These are phyloP conservation scores for Melanopsichium pennsylvanicum DNA, from an alignment of 1,284 basidiomycete species.

Conservation along the genomic window DNA sequence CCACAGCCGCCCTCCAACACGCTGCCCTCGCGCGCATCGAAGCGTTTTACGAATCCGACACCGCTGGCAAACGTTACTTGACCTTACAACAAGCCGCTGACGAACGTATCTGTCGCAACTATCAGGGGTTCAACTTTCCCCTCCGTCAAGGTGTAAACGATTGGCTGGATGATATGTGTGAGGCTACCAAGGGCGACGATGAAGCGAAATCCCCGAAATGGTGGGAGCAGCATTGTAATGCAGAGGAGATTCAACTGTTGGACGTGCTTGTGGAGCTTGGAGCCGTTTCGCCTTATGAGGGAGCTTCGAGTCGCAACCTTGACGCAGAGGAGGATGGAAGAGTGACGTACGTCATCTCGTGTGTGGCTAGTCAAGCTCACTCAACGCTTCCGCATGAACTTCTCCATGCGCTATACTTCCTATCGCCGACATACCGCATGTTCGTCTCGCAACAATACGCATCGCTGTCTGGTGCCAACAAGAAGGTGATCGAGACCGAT, in stretches of 20 bases:
- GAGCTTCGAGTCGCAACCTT: conserved; percentile 10
- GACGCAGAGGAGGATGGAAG: not conserved
- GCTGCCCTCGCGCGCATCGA: conserved; percentile 58
- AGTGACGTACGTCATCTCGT: conserved; percentile 55
- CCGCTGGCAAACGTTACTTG: conserved; percentile 35
- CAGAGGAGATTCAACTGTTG: conserved; percentile 48
- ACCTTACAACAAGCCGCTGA: conserved; percentile 38
- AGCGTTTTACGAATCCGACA: conserved; percentile 58
- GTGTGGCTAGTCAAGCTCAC: conserved; percentile 41
- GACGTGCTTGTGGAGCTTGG: conserved; percentile 30
- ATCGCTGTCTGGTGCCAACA: conserved; percentile 28
- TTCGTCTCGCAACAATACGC: conserved; percentile 34
- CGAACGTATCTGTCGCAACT: conserved; percentile 53
- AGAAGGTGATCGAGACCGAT: conserved; percentile 52
- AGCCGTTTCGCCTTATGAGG: conserved; percentile 22
- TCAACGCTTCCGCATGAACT: conserved; percentile 57
- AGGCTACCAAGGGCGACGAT: conserved; percentile 4
- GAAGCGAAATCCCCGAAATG: conserved; percentile 23
- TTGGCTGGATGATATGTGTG: conserved; percentile 57
- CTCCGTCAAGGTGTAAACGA: conserved; percentile 31
- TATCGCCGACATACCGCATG: conserved; percentile 46
- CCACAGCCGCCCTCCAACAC: conserved; percentile 45
- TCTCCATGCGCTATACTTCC: conserved; percentile 59
- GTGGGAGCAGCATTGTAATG: conserved; percentile 45
- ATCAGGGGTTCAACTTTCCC: conserved; percentile 63